Percentiles rank a stretch among this genome's conserved stretches.
Conservation (phyloP, 345 rosid genomes). For the Punica granatum region DNA sequence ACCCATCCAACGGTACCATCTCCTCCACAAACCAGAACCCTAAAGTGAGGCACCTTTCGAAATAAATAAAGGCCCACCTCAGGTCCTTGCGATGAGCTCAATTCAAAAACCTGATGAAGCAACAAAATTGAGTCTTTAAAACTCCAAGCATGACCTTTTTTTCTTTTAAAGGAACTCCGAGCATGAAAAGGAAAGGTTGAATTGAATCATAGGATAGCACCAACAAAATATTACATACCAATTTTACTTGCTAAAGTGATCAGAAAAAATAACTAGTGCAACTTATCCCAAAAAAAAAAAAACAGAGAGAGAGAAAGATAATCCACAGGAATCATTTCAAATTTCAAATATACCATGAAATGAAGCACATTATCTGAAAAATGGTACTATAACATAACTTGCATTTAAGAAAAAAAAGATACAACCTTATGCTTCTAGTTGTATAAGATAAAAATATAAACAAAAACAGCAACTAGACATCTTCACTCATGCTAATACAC, state of each 20-base stretch:
- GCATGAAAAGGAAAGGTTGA: too few species aligned
- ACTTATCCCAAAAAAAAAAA: neutral
- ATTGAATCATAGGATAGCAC: neutral
- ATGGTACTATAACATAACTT: too few species aligned
- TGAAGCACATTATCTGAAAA: neutral
- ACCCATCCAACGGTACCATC: slow-evolving; percentile 98
- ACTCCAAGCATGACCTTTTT: too few species aligned
- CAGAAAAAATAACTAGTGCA: too few species aligned
- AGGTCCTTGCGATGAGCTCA: slow-evolving; percentile 73
- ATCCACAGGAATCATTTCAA: neutral
- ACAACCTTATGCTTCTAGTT: neutral
- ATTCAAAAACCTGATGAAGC: slow-evolving; percentile 59
- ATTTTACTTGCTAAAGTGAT: too few species aligned
- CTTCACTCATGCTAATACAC: neutral
- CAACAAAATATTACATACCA: neutral
- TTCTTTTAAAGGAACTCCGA: too few species aligned
- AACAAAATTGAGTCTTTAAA: neutral
- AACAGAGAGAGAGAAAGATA: neutral
- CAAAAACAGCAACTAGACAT: neutral
- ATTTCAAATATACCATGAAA: neutral
- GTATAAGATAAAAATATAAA: neutral
- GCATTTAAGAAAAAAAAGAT: too few species aligned
- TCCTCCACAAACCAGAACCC: slow-evolving; percentile 90
- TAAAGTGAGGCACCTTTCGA: slow-evolving; percentile 81
- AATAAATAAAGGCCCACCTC: slow-evolving; percentile 77